phyloP scores from a whole-genome alignment of 768 basidiomycete species.

The Pholiota microspora region DNA sequence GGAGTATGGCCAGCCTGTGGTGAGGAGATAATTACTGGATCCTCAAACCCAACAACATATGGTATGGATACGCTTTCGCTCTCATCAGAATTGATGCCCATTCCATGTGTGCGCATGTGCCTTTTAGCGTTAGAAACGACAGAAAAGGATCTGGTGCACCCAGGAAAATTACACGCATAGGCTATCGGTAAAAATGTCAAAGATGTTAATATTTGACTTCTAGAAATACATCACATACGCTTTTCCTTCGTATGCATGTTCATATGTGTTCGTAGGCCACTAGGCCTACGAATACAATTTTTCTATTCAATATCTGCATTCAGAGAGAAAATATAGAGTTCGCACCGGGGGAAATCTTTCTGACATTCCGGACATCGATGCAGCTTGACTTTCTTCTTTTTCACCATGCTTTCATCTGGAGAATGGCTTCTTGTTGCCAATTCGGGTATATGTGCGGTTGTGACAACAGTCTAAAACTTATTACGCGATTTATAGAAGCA shows the following conservation, averaged over 20 bases:
- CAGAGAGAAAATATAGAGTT: not conserved
- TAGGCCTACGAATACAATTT: slow-evolving; percentile 22
- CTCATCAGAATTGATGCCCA: slow-evolving; percentile 28
- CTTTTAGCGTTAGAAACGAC: slow-evolving; percentile 67
- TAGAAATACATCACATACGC: slow-evolving; percentile 20
- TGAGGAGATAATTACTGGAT: slow-evolving; percentile 20
- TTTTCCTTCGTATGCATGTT: slow-evolving; percentile 33
- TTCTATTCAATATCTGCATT: not conserved
- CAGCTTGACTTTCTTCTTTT: slow-evolving; percentile 33
- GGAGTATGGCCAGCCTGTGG: not conserved
- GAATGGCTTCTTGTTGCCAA: slow-evolving; percentile 13
- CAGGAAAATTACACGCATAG: slow-evolving; percentile 43
- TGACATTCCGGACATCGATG: slow-evolving; percentile 31
- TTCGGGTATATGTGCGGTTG: slow-evolving; percentile 4
- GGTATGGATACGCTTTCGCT: slow-evolving; percentile 13
- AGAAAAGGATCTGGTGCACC: slow-evolving; percentile 55
- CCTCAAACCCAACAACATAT: slow-evolving; percentile 28
- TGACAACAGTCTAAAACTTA: not conserved
- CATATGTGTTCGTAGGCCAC: slow-evolving; percentile 33
- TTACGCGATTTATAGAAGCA: not conserved
- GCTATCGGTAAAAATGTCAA: slow-evolving; percentile 14
- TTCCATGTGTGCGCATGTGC: slow-evolving; percentile 61
- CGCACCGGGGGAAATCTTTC: slow-evolving; percentile 33
- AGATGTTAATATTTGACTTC: not conserved
- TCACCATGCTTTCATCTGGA: slow-evolving; percentile 18